Conservation (phyloP, 2,329 filamentous ascomycete species). For the Fusarium equiseti region DNA sequence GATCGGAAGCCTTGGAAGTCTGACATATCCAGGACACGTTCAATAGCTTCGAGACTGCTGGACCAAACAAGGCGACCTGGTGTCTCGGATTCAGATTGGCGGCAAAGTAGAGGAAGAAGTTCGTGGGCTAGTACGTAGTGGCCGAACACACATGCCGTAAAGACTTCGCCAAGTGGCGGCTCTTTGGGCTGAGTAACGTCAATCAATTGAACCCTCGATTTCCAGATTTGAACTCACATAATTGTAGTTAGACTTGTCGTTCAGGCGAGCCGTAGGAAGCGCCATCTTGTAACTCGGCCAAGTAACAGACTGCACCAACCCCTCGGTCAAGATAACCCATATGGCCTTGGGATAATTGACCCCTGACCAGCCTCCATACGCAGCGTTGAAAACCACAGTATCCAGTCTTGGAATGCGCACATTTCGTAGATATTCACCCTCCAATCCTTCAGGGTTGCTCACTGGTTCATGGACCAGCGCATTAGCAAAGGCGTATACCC, state of each 20-base stretch:
- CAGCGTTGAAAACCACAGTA: conserved; percentile 85
- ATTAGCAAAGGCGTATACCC: conserved; percentile 63
- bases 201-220: background rate
- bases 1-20: conserved; percentile 82
- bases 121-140: conserved; percentile 91
- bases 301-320: conserved; percentile 76
- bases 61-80: conserved; percentile 86
- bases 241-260: conserved; percentile 52
- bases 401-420: conserved; percentile 78
- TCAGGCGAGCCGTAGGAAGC: conserved; percentile 59
- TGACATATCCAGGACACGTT: conserved; percentile 66
- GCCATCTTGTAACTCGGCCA: conserved; percentile 84
- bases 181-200: conserved; percentile 58
- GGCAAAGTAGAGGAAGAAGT: conserved; percentile 78
- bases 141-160: conserved; percentile 93
- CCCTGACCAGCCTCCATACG: conserved; percentile 87
- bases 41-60: conserved; percentile 79
- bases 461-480: conserved; percentile 60
- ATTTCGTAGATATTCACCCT: conserved; percentile 54
- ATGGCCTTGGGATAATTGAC: conserved; percentile 75
- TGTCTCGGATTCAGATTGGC: conserved; percentile 55
- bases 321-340: conserved; percentile 64
- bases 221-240: conserved; percentile 48
- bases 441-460: conserved; percentile 58
- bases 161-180: conserved; percentile 81